These are phyloP conservation scores for Paramecium octaurelia DNA, from an alignment of 73 alveolate species.

Conservation along the genomic window DNA sequence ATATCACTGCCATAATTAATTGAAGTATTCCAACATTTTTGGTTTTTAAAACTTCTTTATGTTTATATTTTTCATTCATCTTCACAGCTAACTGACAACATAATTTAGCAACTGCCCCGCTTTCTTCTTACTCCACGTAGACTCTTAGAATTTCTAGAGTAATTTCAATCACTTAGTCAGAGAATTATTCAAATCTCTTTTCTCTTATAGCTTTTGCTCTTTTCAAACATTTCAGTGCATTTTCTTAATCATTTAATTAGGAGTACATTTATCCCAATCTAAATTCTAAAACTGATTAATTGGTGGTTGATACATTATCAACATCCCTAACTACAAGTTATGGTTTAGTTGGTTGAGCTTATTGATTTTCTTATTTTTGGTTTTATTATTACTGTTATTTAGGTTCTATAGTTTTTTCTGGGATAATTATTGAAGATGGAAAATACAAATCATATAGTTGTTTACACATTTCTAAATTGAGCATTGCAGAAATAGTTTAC, in stretches of 20 bases:
- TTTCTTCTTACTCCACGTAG: slow-evolving; percentile 9
- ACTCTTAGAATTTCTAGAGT: background rate
- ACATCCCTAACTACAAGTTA: background rate
- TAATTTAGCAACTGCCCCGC: background rate
- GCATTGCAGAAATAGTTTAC: background rate
- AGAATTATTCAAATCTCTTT: background rate
- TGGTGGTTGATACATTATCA: background rate
- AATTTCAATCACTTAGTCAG: slow-evolving; percentile 16
- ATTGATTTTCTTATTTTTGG: background rate
- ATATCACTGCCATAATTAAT: slow-evolving; percentile 18
- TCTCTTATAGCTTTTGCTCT: background rate
- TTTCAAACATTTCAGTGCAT: background rate
- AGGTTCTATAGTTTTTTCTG: background rate
- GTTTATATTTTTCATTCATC: background rate
- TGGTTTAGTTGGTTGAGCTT: background rate
- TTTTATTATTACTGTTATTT: background rate
- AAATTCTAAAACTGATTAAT: background rate
- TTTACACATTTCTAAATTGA: slow-evolving; percentile 31
- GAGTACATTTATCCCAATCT: background rate
- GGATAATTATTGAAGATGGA: background rate
- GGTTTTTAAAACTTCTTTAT: background rate
- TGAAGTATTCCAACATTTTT: background rate
- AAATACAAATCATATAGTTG: background rate
- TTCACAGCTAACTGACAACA: background rate
- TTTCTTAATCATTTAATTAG: background rate